A percentile compares a stretch with the other conserved stretches of the same genome.
These are phyloP conservation scores for Cutaneotrichosporon mucoides DNA, from an alignment of 1,284 basidiomycete species.

Conservation along the genomic window DNA sequence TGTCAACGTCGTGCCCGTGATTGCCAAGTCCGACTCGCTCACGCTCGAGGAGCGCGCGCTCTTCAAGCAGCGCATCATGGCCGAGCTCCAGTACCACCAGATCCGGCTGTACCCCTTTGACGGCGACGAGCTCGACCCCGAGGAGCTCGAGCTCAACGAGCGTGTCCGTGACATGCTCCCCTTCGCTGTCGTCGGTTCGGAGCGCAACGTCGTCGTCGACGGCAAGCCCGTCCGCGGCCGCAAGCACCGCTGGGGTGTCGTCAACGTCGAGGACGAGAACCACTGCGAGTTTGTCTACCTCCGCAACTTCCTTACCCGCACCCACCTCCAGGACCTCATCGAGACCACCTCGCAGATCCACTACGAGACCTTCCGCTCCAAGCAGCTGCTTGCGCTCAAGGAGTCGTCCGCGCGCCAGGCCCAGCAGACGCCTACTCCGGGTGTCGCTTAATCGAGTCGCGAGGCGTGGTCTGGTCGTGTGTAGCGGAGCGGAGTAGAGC, in stretches of 20 bases:
- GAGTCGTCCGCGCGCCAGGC: conserved; percentile 47
- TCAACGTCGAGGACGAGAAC: conserved; percentile 92
- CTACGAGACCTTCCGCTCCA: conserved; percentile 98
- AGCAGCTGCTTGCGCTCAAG: conserved; percentile 61
- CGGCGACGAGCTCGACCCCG: conserved; percentile 87
- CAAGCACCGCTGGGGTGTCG: conserved; percentile 96
- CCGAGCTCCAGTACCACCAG: conserved; percentile 86
- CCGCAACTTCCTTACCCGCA: conserved; percentile 89
- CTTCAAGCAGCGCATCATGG: conserved; percentile 95
- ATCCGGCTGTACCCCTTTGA: conserved; percentile 97
- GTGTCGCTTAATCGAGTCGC: conserved; percentile 1
- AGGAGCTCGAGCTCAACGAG: conserved; percentile 83
- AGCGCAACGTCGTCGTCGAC: conserved; percentile 88
- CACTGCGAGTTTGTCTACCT: conserved; percentile 99
- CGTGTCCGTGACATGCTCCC: conserved; percentile 89
- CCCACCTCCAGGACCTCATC: conserved; percentile 92
- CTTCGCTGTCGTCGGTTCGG: conserved; percentile 94
- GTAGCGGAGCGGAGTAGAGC: neutral
- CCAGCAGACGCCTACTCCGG: conserved; percentile 16
- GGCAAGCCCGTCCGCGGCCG: conserved; percentile 92
- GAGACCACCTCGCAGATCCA: conserved; percentile 98
- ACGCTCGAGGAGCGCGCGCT: conserved; percentile 86
- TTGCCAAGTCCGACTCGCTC: conserved; percentile 95
- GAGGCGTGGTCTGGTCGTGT: neutral
- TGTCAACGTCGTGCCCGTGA: conserved; percentile 97